Conservation (phyloP, 805 yeast species). For the Saturnispora bothae region DNA sequence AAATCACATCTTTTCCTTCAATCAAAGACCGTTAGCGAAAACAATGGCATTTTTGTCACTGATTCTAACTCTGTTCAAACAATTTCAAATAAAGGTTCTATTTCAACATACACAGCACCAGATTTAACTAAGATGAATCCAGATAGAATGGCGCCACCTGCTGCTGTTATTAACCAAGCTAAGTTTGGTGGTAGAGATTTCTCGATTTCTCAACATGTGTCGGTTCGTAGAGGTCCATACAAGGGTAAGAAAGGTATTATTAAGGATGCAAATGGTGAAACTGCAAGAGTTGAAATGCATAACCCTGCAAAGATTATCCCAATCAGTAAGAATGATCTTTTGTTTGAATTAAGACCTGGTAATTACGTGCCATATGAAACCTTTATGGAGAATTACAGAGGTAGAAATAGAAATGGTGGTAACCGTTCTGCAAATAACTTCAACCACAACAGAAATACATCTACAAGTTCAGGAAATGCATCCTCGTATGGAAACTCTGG, state of each 20-base stretch:
- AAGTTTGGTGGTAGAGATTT: conserved; percentile 67
- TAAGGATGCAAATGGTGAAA: conserved; percentile 84
- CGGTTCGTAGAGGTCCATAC: conserved; percentile 83
- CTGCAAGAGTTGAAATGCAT: conserved; percentile 88
- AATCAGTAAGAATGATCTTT: conserved; percentile 67
- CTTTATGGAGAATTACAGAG: conserved; percentile 39
- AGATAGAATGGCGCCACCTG: conserved; percentile 41
- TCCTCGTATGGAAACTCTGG: background rate
- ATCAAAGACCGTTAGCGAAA: conserved; percentile 69
- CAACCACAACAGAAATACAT: background rate
- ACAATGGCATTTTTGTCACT: conserved; percentile 84
- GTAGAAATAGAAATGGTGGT: conserved; percentile 32
- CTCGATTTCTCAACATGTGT: conserved; percentile 73
- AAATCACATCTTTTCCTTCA: conserved; percentile 70
- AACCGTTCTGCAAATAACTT: conserved; percentile 1
- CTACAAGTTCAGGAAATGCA: background rate
- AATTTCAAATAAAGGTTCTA: conserved; percentile 68
- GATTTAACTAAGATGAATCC: conserved; percentile 89
- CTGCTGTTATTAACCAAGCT: conserved; percentile 42
- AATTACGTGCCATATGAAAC: conserved; percentile 70
- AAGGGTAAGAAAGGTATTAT: conserved; percentile 92
- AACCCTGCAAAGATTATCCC: conserved; percentile 83
- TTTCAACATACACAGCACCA: conserved; percentile 45
- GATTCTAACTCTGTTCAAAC: conserved; percentile 70
- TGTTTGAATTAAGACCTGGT: conserved; percentile 59